Base-by-base conservation (phyloP, 2,329 filamentous ascomycete genomes). In the Metarhizium brunneum region DNA sequence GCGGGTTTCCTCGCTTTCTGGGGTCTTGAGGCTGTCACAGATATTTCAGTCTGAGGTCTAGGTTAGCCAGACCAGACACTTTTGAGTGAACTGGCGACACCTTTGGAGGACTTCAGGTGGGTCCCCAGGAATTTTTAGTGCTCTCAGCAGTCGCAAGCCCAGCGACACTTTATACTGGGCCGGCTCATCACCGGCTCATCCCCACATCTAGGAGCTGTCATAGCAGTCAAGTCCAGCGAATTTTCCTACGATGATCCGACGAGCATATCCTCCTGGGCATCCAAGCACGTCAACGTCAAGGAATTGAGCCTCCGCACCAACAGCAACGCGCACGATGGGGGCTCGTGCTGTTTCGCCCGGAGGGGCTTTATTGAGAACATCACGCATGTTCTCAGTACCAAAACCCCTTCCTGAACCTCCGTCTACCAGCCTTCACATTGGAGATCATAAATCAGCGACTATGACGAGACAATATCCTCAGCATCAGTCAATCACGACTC, bases 381-480 rank as follows among this genome's bases (percentile, higher is more conserved):
- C 92, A 57, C 88, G 92, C 62, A 81, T 97, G 64, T 97, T 97
- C 74, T 87, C 92, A 29, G 78, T 97, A 55, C 92, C 92, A 14
- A 80, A 83, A 57, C 83, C 90, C 25, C 79, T 96, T 53, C 83
- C 87, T 18, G 73, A 79, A 47, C 84, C 88, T 61, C 76, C 77
- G 60, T 76, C 75, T 60, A 76, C 73, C 58, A 67, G 62, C 59
- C 59, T 70, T 36, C 64, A 68, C 56, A 62, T 71, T n/a, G 64
- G 64, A 54, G 62, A 69, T 52, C 63, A 66, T 57, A 72, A 71
- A 59, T 71, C 71, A 38, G 58, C 64, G n/a, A 71, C 71, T 51
- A 70, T 71, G 64, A 97, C 92, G 14, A 78, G 82, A 58, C 81
- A 83, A 35, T 88, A 87, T 71, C 92, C 92, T n/a, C 90, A 85